Conservation (phyloP, 176 grass and related monocot genomes). For the maize (Zea mays) region Zm-B73-REFERENCE-NAM-5.0 NC_050105.1:82183001-82183500, state of each 20-base stretch:
- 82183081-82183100: constrained; percentile 75
- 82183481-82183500: background rate
- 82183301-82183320: constrained; percentile 7
- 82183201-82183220: background rate
- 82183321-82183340: background rate
- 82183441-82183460: background rate
- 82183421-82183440: background rate
- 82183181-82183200: constrained; percentile 5
- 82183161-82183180: constrained; percentile 44
- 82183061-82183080: constrained; percentile 73
- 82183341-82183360: background rate
- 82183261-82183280: background rate
- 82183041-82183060: constrained; percentile 59
- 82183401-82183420: background rate
- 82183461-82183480: background rate
- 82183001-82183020: constrained; percentile 65
- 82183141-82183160: constrained; percentile 63
- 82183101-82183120: constrained; percentile 26
- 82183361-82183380: background rate
- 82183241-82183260: background rate
- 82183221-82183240: background rate
- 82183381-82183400: background rate
- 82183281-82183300: background rate
- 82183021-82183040: constrained; percentile 73
- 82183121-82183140: constrained; percentile 3